phyloP scores from a whole-genome alignment of 495 filamentous ascomycete genomes.

The Penicillium lividum region DNA sequence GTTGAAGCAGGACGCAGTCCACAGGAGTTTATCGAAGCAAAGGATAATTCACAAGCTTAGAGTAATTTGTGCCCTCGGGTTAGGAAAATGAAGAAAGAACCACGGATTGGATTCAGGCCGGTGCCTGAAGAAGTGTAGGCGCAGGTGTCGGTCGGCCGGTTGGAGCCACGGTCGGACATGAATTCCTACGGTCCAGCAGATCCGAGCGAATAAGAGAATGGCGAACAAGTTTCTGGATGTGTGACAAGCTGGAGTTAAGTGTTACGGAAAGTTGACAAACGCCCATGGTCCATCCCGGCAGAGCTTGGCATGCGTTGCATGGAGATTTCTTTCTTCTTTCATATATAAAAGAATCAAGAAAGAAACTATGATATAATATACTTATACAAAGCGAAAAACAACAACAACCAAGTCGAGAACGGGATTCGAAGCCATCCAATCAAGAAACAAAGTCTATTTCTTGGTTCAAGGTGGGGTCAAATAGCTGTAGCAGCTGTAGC shows the following conservation, averaged over 20 bases:
- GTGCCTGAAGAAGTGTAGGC: slow-evolving; percentile 26
- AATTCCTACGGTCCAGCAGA: slow-evolving; percentile 36
- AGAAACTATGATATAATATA: neutral
- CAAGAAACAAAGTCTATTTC: neutral
- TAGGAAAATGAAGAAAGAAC: slow-evolving; percentile 14
- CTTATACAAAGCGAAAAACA: neutral
- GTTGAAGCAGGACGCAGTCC: neutral
- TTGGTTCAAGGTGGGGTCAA: neutral
- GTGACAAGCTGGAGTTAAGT: slow-evolving; percentile 9
- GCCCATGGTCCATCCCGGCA: slow-evolving; percentile 4
- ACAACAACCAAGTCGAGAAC: slow-evolving; percentile 7
- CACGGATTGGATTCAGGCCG: slow-evolving; percentile 22
- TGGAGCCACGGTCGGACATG: slow-evolving; percentile 31
- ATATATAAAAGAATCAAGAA: neutral
- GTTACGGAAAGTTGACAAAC: slow-evolving; percentile 5
- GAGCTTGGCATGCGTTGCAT: neutral
- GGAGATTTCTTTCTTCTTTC: neutral
- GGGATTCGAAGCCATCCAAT: slow-evolving; percentile 27
- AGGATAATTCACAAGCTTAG: too few relatives aligned
- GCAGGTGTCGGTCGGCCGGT: slow-evolving; percentile 20
- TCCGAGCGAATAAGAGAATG: slow-evolving; percentile 26
- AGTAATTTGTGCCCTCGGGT: slow-evolving; percentile 6
- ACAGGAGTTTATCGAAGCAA: neutral
- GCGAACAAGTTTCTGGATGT: slow-evolving; percentile 6
- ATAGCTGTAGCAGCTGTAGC: neutral